Percentiles rank a stretch among this genome's conserved stretches.
Evolutionary conservation across 2,329 filamentous ascomycete species (phyloP).

Genomic region (Fusarium camptoceras): DNA sequence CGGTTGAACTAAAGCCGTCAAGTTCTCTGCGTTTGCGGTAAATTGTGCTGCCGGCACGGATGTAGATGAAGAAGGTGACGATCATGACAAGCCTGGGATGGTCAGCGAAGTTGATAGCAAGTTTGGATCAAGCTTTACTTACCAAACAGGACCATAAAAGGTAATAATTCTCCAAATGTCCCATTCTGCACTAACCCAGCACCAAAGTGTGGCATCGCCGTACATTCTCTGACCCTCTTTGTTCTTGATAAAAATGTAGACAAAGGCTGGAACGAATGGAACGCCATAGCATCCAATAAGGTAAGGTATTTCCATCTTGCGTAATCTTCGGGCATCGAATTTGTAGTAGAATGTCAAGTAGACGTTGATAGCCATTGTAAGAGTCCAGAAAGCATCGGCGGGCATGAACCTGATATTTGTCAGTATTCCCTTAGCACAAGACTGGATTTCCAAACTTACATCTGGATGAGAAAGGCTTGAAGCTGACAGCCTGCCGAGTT

Average conservation of each 20-base stretch:
- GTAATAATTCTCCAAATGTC: slow-evolving; percentile 78
- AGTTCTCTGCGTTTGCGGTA: slow-evolving; percentile 74
- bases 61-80: slow-evolving; percentile 73
- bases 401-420: slow-evolving; percentile 75
- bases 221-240: slow-evolving; percentile 69
- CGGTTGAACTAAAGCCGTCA: slow-evolving; percentile 63
- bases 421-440: not conserved
- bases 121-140: slow-evolving; percentile 35
- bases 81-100: slow-evolving; percentile 68
- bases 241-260: slow-evolving; percentile 73
- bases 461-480: slow-evolving; percentile 84
- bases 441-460: slow-evolving; percentile 63
- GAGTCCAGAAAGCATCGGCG: slow-evolving; percentile 80
- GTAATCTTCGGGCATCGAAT: slow-evolving; percentile 73
- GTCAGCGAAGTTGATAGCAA: slow-evolving; percentile 2
- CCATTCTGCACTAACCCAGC: slow-evolving; percentile 77
- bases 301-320: slow-evolving; percentile 77
- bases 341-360: slow-evolving; percentile 84
- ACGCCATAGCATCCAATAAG: slow-evolving; percentile 77
- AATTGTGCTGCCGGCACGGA: slow-evolving; percentile 73
- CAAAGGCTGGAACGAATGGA: slow-evolving; percentile 75
- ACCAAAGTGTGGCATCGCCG: slow-evolving; percentile 83
- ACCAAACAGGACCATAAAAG: slow-evolving; percentile 82
- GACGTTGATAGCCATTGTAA: slow-evolving; percentile 87
- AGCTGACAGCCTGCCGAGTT: slow-evolving; percentile 72